Conservation (phyloP, 2,329 filamentous ascomycete species). For the Colletotrichum eleusines region DNA sequence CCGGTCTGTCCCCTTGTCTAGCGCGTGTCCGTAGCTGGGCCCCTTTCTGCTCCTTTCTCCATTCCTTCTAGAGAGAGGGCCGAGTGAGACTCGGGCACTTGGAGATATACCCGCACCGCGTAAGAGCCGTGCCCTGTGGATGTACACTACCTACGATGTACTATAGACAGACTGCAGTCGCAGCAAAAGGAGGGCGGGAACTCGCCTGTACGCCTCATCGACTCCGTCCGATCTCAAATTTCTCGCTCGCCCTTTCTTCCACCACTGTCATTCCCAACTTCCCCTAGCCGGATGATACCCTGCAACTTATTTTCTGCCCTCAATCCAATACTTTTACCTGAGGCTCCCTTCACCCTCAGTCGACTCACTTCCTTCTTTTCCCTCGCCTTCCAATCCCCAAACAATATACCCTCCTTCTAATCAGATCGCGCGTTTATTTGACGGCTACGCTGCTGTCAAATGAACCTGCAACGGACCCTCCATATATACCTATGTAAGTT, state of each 20-base stretch:
- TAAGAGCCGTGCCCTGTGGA: slow-evolving; percentile 12
- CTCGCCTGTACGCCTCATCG: slow-evolving; percentile 34
- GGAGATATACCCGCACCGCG: slow-evolving; percentile 12
- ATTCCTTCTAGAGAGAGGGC: slow-evolving; percentile 36
- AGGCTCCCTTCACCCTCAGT: slow-evolving; percentile 22
- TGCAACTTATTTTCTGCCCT: slow-evolving; percentile 13
- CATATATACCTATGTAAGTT: slow-evolving; percentile 73
- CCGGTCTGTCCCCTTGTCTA: slow-evolving; percentile 20
- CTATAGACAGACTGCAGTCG: not conserved
- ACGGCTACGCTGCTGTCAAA: slow-evolving; percentile 89
- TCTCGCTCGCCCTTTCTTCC: not conserved
- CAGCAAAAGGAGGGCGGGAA: not conserved
- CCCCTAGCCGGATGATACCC: not conserved
- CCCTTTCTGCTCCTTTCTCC: slow-evolving; percentile 31
- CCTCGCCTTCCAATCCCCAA: slow-evolving; percentile 45
- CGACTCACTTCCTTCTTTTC: not conserved
- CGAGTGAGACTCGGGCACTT: not conserved
- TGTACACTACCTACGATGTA: not conserved
- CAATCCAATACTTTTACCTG: slow-evolving; percentile 37
- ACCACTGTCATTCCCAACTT: slow-evolving; percentile 4
- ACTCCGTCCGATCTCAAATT: slow-evolving; percentile 37
- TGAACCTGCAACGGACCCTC: slow-evolving; percentile 90
- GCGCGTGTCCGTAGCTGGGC: slow-evolving; percentile 24
- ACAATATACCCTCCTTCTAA: slow-evolving; percentile 34
- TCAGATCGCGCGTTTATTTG: slow-evolving; percentile 86